Percentiles rank a stretch among this genome's conserved stretches.
Conservation (phyloP, 139 green algal species). For the Nannochloris sp. region DNA sequence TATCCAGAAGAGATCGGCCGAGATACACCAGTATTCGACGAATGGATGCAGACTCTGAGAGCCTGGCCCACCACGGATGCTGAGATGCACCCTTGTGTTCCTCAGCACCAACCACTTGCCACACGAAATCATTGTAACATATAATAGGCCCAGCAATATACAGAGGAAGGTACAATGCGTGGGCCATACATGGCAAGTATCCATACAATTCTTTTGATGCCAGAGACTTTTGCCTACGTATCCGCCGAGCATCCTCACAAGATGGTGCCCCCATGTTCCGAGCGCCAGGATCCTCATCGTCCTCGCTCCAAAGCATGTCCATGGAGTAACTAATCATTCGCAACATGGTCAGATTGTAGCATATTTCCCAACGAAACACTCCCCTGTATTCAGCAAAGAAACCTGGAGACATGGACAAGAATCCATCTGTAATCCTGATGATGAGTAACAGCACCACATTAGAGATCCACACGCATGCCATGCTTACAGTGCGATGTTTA, state of each 20-base stretch:
- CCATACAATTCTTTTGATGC: slow-evolving; percentile 18
- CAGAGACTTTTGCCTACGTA: slow-evolving; percentile 5
- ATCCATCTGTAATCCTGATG: slow-evolving; percentile 34
- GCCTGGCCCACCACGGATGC: background rate
- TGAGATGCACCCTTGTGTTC: slow-evolving; percentile 2
- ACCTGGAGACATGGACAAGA: slow-evolving; percentile 4
- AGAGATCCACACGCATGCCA: background rate
- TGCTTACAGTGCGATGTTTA: background rate
- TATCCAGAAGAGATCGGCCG: slow-evolving; percentile 28
- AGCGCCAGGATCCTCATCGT: background rate
- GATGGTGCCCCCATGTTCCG: too few relatives aligned
- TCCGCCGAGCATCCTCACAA: background rate
- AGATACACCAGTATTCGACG: slow-evolving; percentile 32
- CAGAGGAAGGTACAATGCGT: slow-evolving; percentile 79
- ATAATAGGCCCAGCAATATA: slow-evolving; percentile 86
- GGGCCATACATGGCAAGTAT: slow-evolving; percentile 50
- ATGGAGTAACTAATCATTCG: slow-evolving; percentile 73
- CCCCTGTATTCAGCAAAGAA: slow-evolving; percentile 20
- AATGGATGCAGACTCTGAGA: background rate
- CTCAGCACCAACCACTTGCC: slow-evolving; percentile 42
- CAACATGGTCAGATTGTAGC: slow-evolving; percentile 80
- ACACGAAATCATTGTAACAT: slow-evolving; percentile 75
- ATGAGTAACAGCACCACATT: slow-evolving; percentile 39
- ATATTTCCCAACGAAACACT: slow-evolving; percentile 76
- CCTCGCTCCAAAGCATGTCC: slow-evolving; percentile 61